phyloP scores from a whole-genome alignment of 2,329 filamentous ascomycete genomes.

The Botrytis fragariae region DNA sequence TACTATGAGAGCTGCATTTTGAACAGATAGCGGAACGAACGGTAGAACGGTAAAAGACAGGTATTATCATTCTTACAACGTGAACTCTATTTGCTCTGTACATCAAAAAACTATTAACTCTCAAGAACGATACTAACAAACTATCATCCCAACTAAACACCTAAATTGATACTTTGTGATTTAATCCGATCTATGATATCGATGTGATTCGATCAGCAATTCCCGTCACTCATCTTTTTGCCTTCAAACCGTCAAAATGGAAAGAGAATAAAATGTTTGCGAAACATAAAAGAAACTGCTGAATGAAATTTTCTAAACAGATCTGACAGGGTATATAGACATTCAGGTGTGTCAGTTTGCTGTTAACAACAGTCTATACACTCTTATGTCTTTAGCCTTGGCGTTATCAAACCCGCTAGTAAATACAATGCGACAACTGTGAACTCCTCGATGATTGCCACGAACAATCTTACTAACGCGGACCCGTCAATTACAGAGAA shows the following conservation, averaged over 20 bases:
- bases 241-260: neutral
- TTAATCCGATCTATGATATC: neutral
- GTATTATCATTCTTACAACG: neutral
- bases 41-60: neutral
- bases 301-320: neutral
- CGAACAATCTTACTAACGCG: slow-evolving; percentile 35
- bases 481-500: slow-evolving; percentile 34
- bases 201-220: neutral
- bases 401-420: slow-evolving; percentile 23
- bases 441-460: slow-evolving; percentile 38
- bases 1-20: neutral
- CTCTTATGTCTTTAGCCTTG: neutral
- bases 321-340: neutral
- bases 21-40: neutral
- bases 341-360: neutral
- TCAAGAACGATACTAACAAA: neutral
- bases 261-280: neutral
- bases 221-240: neutral
- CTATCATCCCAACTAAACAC: accelerated
- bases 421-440: slow-evolving; percentile 36
- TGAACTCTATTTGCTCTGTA: neutral
- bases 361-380: neutral
- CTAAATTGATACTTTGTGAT: neutral
- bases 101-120: accelerated
- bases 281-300: neutral